Conservation (phyloP, 2,329 filamentous ascomycete species). For the Sporothrix phasma region DNA sequence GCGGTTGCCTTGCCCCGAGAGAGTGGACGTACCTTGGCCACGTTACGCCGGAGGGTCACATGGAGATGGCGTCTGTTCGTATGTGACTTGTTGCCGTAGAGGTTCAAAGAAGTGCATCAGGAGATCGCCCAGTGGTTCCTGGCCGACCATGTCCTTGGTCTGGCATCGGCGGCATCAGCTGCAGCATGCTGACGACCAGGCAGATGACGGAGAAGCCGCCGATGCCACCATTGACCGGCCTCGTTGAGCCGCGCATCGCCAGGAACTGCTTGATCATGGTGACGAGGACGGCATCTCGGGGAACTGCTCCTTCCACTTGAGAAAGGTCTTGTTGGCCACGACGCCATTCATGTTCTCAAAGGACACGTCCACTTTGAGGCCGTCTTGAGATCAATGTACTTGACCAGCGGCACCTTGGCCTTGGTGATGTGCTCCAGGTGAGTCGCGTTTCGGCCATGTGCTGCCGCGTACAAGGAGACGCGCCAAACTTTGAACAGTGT, state of each 20-base stretch:
- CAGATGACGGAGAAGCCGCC: conserved; percentile 93
- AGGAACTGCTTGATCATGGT: conserved; percentile 88
- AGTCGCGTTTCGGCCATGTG: conserved; percentile 46
- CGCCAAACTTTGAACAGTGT: conserved; percentile 52
- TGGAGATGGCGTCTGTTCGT: conserved; percentile 58
- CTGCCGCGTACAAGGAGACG: conserved; percentile 46
- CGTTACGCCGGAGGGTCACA: conserved; percentile 65
- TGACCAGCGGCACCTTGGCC: conserved; percentile 85
- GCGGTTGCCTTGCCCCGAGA: no score
- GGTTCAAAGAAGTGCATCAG: conserved; percentile 80
- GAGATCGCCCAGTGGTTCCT: conserved; percentile 66
- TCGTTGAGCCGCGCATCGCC: conserved; percentile 79
- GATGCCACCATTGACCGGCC: conserved; percentile 82
- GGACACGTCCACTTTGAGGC: conserved; percentile 80
- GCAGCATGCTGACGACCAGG: conserved; percentile 79
- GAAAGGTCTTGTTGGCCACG: conserved; percentile 68
- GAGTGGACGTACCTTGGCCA: conserved; percentile 62
- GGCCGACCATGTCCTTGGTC: conserved; percentile 45
- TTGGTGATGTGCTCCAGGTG: conserved; percentile 58
- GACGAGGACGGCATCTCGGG: conserved; percentile 79
- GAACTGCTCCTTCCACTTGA: conserved; percentile 66
- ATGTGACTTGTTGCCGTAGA: conserved; percentile 75
- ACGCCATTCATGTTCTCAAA: conserved; percentile 87
- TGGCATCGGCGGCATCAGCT: conserved; percentile 66
- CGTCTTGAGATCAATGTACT: conserved; percentile 72